phyloP scores from a whole-genome alignment of 306 rosid species.

The Chamaecrista fasciculata region DNA sequence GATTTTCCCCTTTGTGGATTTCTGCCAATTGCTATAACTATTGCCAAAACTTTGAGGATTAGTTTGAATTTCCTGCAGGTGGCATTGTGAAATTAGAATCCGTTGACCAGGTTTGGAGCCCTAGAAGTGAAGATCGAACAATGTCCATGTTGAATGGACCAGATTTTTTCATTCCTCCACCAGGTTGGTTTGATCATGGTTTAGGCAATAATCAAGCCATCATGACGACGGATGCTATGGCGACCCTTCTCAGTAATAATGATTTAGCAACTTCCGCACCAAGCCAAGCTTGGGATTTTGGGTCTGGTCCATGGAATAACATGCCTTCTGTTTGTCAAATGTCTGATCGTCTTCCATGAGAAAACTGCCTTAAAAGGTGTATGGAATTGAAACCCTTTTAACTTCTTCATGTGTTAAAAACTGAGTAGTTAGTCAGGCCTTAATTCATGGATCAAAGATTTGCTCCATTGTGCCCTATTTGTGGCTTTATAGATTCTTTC shows the following conservation, averaged over 20 bases:
- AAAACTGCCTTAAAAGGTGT: conserved; percentile 30
- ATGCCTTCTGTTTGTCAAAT: conserved; percentile 48
- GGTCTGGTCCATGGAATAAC: conserved; percentile 51
- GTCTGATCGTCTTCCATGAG: conserved; percentile 50
- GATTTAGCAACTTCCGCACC: conserved; percentile 44
- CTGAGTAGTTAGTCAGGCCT: conserved; percentile 25
- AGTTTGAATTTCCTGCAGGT: conserved; percentile 45
- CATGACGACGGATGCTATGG: conserved; percentile 41
- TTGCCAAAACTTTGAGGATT: conserved; percentile 10
- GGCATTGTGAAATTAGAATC: conserved; percentile 53
- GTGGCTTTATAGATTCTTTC: conserved; percentile 26
- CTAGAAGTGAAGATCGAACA: conserved; percentile 41
- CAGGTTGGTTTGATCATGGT: conserved; percentile 62
- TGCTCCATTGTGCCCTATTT: not conserved
- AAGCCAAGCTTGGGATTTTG: conserved; percentile 37
- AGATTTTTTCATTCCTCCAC: conserved; percentile 50
- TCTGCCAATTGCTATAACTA: conserved; percentile 6
- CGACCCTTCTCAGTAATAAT: conserved; percentile 42
- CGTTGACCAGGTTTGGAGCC: conserved; percentile 41
- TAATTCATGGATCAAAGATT: conserved; percentile 7
- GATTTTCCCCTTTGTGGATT: not conserved
- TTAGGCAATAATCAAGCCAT: conserved; percentile 28
- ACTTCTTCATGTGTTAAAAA: conserved; percentile 20
- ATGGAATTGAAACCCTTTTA: conserved; percentile 38
- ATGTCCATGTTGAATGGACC: conserved; percentile 38